Evolutionary conservation across 306 rosid genomes (phyloP).

Genomic region (Casuarina equisetifolia): DNA sequence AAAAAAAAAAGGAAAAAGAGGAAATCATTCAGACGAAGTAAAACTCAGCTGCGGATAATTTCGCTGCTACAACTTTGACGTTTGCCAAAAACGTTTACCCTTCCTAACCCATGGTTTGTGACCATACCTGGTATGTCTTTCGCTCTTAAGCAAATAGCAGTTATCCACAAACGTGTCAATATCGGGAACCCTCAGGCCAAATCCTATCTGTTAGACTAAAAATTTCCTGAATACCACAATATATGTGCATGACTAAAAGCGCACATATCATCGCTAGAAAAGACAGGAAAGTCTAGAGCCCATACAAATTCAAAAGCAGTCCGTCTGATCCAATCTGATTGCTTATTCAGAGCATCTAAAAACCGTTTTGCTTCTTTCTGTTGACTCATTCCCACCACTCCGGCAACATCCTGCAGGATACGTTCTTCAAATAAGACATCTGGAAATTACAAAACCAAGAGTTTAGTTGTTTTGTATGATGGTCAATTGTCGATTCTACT

Average conservation of each 20-base stretch:
- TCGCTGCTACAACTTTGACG: neutral
- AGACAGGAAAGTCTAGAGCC: slow-evolving; percentile 19
- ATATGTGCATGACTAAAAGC: slow-evolving; percentile 4
- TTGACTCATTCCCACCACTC: slow-evolving; percentile 95
- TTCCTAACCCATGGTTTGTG: neutral
- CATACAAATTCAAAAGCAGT: slow-evolving; percentile 70
- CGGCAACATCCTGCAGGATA: slow-evolving; percentile 84
- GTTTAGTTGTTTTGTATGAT: neutral
- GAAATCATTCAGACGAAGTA: neutral
- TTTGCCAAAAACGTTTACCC: neutral
- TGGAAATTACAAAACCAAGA: slow-evolving; percentile 14
- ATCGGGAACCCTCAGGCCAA: slow-evolving; percentile 74
- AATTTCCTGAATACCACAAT: slow-evolving; percentile 67
- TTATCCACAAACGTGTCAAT: slow-evolving; percentile 77
- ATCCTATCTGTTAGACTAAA: slow-evolving; percentile 86
- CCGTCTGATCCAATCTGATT: slow-evolving; percentile 85
- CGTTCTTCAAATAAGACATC: slow-evolving; percentile 12
- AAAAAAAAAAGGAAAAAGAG: neutral
- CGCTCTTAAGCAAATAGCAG: slow-evolving; percentile 82
- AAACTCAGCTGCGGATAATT: neutral
- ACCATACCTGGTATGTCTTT: slow-evolving; percentile 81
- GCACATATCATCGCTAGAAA: slow-evolving; percentile 9
- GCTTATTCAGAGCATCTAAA: slow-evolving; percentile 85
- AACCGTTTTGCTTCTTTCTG: slow-evolving; percentile 95
- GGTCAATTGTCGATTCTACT: slow-evolving; percentile 13